Percentiles rank a stretch among this genome's conserved stretches.
Evolutionary conservation across 2,329 filamentous ascomycete species (phyloP).

Genomic region (Colletotrichum incanum): DNA sequence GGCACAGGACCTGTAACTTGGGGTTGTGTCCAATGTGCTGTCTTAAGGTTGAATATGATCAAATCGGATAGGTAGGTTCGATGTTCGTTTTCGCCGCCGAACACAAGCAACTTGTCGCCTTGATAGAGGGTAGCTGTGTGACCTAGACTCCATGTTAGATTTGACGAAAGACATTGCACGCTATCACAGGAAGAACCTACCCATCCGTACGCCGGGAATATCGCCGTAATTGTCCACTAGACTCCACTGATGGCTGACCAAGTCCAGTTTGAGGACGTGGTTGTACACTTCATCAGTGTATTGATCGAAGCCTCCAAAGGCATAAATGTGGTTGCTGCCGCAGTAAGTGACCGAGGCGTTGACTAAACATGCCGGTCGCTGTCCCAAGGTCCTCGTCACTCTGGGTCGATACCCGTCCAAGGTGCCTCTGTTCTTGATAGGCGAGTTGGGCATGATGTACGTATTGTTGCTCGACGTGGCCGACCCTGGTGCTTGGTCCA

Average conservation of each 20-base stretch:
- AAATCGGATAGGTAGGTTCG: conserved; percentile 95
- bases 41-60: conserved; percentile 95
- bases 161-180: conserved; percentile 17
- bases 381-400: conserved; percentile 83
- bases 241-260: conserved; percentile 92
- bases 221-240: conserved; percentile 99
- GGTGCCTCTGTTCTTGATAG: conserved; percentile 75
- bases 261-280: conserved; percentile 91
- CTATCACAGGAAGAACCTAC: conserved; percentile 63
- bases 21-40: conserved; percentile 95
- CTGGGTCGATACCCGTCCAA: conserved; percentile 87
- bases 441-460: conserved; percentile 92
- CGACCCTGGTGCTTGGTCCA: conserved; percentile 62
- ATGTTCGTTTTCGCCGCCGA: conserved; percentile 98
- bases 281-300: conserved; percentile 99
- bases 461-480: conserved; percentile 79
- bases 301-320: conserved; percentile 98
- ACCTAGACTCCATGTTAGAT: conserved; percentile 64
- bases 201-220: conserved; percentile 97
- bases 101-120: conserved; percentile 95
- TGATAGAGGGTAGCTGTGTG: conserved; percentile 96
- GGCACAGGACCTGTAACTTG: conserved; percentile 88
- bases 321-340: conserved; percentile 96
- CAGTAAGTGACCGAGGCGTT: conserved; percentile 99
- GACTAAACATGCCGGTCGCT: conserved; percentile 92